Conservation (phyloP, 2,329 filamentous ascomycete genomes). For the Pyrenophora tritici-repentis region DNA sequence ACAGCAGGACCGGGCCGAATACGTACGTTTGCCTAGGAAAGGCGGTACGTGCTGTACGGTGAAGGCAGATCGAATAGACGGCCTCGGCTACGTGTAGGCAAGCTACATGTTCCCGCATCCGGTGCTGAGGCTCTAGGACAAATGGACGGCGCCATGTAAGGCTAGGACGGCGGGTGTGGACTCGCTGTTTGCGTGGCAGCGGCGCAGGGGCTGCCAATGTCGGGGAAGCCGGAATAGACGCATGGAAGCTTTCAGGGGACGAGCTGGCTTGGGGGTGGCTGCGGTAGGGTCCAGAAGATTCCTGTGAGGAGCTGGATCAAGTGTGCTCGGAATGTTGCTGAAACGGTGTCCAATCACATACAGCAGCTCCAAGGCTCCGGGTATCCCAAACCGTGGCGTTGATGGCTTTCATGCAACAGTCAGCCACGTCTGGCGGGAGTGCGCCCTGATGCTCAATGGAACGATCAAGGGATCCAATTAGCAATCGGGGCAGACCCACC, state of each 20-base stretch:
- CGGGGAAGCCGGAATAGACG: conserved; percentile 9
- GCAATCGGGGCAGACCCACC: conserved; percentile 7
- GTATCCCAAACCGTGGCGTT: conserved; percentile 23
- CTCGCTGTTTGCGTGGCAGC: not conserved
- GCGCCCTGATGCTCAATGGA: conserved; percentile 6
- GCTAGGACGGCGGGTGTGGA: not conserved
- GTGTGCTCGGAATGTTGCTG: not conserved
- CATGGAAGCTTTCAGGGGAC: conserved; percentile 2
- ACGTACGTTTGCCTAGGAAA: too few relatives aligned
- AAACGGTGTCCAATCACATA: conserved; percentile 19
- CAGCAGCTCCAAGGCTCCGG: conserved; percentile 2
- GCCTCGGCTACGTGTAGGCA: conserved; percentile 22
- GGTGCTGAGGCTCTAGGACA: not conserved
- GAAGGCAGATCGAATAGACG: conserved; percentile 12
- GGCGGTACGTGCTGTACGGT: not conserved
- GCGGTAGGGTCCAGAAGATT: conserved; percentile 8
- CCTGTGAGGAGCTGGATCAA: conserved; percentile 14
- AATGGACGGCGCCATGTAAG: not conserved
- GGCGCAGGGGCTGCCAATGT: conserved; percentile 1
- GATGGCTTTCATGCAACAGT: conserved; percentile 17
- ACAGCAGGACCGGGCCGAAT: too few relatives aligned
- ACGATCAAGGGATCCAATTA: not conserved
- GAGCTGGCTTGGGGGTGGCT: conserved; percentile 1
- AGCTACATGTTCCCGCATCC: conserved; percentile 19
- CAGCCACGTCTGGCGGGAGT: conserved; percentile 22